Conservation (phyloP, 1,284 basidiomycete genomes). For the Phellopilus nigrolimitatus region DNA sequence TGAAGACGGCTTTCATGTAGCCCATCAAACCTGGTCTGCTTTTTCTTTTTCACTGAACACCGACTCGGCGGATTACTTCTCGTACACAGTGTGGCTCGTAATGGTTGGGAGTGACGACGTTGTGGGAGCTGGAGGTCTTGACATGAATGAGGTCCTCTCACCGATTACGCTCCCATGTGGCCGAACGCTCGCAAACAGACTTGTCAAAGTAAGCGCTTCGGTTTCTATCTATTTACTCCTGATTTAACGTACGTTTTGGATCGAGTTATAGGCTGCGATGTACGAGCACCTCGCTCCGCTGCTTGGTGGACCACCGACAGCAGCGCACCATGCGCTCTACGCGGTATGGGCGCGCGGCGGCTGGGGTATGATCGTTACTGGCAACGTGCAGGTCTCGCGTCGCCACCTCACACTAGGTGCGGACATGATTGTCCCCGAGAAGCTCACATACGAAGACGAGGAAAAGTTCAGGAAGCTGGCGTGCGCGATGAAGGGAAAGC, state of each 20-base stretch:
- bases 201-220: slow-evolving; percentile 39
- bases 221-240: not conserved
- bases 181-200: slow-evolving; percentile 35
- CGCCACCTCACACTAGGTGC: slow-evolving; percentile 77
- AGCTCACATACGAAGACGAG: slow-evolving; percentile 38
- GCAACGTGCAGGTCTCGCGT: slow-evolving; percentile 78
- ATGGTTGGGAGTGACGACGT: too few relatives aligned
- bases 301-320: slow-evolving; percentile 70
- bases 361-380: slow-evolving; percentile 91
- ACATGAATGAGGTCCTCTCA: slow-evolving; percentile 31
- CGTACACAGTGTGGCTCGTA: too few relatives aligned
- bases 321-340: slow-evolving; percentile 65
- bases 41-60: too few relatives aligned
- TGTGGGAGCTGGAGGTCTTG: too few relatives aligned
- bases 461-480: slow-evolving; percentile 52
- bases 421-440: slow-evolving; percentile 64
- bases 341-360: slow-evolving; percentile 68
- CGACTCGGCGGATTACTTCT: too few relatives aligned
- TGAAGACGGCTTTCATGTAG: too few relatives aligned
- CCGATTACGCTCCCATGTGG: slow-evolving; percentile 52
- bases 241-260: not conserved
- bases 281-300: slow-evolving; percentile 77
- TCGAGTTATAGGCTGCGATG: slow-evolving; percentile 66
- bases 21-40: too few relatives aligned
- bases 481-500: slow-evolving; percentile 41